Percentiles rank a stretch among this genome's conserved stretches.
Evolutionary conservation across 345 rosid genomes (phyloP).

Genomic region (Clausena lansium): DNA sequence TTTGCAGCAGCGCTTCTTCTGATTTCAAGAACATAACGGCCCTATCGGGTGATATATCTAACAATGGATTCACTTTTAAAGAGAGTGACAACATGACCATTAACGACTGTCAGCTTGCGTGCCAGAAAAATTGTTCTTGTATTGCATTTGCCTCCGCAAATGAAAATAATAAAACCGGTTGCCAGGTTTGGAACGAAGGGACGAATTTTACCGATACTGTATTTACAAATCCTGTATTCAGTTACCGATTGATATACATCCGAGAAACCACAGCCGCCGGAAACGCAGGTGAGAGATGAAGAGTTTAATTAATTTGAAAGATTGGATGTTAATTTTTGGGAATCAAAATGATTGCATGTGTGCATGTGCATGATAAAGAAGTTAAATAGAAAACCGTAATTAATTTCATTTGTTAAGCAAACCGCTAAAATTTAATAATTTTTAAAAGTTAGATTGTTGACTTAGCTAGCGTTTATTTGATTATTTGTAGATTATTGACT

Average conservation of each 20-base stretch:
- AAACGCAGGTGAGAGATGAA: background rate
- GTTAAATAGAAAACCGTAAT: too few relatives aligned
- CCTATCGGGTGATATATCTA: background rate
- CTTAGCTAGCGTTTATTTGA: too few relatives aligned
- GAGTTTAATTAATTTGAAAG: background rate
- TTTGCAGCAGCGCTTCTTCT: background rate
- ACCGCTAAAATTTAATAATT: background rate
- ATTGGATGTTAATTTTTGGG: background rate
- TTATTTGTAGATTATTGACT: too few relatives aligned
- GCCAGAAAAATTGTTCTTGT: slow-evolving; percentile 24
- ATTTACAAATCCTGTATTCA: background rate
- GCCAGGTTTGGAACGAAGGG: slow-evolving; percentile 18
- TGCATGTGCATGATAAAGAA: background rate
- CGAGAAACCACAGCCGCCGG: background rate
- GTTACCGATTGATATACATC: background rate
- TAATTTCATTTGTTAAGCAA: background rate
- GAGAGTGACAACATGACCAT: slow-evolving; percentile 1
- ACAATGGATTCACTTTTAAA: background rate
- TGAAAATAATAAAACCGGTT: background rate
- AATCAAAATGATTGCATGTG: too few relatives aligned
- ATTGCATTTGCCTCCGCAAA: slow-evolving; percentile 23
- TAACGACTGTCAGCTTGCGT: slow-evolving; percentile 8
- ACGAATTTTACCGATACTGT: background rate
- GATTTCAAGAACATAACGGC: background rate
- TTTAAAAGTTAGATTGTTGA: too few relatives aligned